A percentile compares a stretch with the other conserved stretches of the same genome.
phyloP scores from a whole-genome alignment of 2,329 filamentous ascomycete species.

The Colletotrichum somersetense region DNA sequence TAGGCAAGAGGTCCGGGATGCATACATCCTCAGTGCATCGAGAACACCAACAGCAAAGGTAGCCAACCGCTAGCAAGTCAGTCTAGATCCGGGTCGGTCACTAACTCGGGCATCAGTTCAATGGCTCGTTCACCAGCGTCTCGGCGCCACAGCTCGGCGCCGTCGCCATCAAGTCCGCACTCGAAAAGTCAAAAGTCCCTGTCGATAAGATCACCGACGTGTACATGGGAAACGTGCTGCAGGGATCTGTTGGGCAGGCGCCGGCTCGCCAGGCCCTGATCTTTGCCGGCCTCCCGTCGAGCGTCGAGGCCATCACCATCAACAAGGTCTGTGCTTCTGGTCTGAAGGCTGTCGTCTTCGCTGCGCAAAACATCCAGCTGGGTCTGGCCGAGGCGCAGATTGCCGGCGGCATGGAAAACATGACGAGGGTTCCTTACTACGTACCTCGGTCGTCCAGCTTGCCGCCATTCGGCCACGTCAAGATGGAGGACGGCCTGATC shows the following conservation, averaged over 20 bases:
- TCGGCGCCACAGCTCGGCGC: constrained; percentile 90
- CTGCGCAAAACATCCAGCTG: constrained; percentile 94
- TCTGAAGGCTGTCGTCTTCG: constrained; percentile 90
- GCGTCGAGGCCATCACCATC: constrained; percentile 89
- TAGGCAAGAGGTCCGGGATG: constrained; percentile 82
- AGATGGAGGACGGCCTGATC: constrained; percentile 90
- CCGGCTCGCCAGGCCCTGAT: constrained; percentile 92
- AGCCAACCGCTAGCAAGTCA: constrained; percentile 40
- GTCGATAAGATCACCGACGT: constrained; percentile 86
- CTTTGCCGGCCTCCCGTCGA: constrained; percentile 85
- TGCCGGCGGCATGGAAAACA: constrained; percentile 98
- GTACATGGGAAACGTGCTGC: constrained; percentile 97
- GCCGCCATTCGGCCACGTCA: constrained; percentile 87
- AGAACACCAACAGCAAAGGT: constrained; percentile 93
- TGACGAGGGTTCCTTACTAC: constrained; percentile 95
- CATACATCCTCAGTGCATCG: constrained; percentile 91
- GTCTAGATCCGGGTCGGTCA: constrained; percentile 6
- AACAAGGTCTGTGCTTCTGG: constrained; percentile 99
- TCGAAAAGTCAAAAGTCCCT: constrained; percentile 88
- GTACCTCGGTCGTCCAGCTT: constrained; percentile 83
- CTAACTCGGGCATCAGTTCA: constrained; percentile 75
- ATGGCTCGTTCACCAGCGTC: constrained; percentile 87
- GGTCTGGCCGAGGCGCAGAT: constrained; percentile 89
- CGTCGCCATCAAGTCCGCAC: constrained; percentile 89
- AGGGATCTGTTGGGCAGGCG: constrained; percentile 86